phyloP scores from a whole-genome alignment of 2,329 filamentous ascomycete genomes.

The Pseudogymnoascus sp. region DNA sequence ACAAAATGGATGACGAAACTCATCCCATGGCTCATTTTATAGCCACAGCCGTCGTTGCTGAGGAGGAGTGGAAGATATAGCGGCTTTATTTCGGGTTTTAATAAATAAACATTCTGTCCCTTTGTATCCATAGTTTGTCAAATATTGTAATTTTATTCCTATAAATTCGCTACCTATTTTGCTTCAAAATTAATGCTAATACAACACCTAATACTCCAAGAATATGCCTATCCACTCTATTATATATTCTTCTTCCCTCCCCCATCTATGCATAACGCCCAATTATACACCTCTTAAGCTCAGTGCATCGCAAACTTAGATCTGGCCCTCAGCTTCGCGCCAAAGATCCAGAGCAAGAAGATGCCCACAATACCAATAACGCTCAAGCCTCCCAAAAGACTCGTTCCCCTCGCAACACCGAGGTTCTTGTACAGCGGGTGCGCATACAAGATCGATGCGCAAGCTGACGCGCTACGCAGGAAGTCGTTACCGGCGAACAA shows the following conservation, averaged over 20 bases:
- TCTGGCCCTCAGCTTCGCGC: conserved; percentile 22
- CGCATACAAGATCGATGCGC: conserved; percentile 51
- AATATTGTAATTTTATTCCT: not conserved
- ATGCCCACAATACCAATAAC: conserved; percentile 50
- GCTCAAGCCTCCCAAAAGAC: conserved; percentile 47
- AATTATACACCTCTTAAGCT: not conserved
- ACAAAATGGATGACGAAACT: too few species aligned
- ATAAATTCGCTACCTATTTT: not conserved
- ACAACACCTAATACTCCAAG: not conserved
- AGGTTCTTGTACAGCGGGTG: conserved; percentile 51
- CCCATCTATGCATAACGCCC: not conserved
- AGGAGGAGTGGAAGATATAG: too few species aligned
- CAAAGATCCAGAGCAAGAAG: conserved; percentile 27
- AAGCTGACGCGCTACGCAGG: conserved; percentile 49
- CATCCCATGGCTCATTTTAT: too few species aligned
- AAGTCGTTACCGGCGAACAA: conserved; percentile 56
- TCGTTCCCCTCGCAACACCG: conserved; percentile 49
- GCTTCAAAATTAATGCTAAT: not conserved
- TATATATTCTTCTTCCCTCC: not conserved
- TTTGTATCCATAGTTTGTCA: not conserved
- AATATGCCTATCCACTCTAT: not conserved
- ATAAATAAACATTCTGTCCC: too few species aligned
- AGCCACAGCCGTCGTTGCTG: too few species aligned
- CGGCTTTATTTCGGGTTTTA: too few species aligned
- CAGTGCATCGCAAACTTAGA: conserved; percentile 23